Conservation (phyloP, 129 eudicot species). For the Helichrysum umbraculigerum region DNA sequence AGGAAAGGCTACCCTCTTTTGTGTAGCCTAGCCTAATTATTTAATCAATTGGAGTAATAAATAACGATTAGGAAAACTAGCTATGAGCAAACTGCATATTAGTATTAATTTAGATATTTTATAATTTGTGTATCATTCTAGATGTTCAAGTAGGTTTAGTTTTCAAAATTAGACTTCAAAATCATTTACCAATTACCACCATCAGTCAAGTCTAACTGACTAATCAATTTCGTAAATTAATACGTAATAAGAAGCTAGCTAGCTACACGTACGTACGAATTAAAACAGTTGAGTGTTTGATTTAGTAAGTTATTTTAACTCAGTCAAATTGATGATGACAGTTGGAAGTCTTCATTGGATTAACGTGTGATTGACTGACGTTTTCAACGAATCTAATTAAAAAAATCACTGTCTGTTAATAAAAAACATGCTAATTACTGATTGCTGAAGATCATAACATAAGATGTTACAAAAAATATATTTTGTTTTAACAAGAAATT, state of each 20-base stretch:
- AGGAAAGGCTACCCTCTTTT: conserved; percentile 12
- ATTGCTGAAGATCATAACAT: not conserved
- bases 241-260: too few species aligned
- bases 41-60: not conserved
- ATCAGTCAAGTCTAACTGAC: not conserved
- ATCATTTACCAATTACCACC: too few species aligned
- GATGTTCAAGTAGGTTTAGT: not conserved
- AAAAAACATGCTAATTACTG: not conserved
- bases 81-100: not conserved
- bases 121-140: not conserved
- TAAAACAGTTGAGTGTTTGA: not conserved
- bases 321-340: conserved; percentile 2
- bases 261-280: too few species aligned
- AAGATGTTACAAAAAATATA: not conserved
- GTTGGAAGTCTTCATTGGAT: not conserved
- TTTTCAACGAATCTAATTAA: not conserved
- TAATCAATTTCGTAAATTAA: too few species aligned
- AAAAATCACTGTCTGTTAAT: not conserved
- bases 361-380: not conserved
- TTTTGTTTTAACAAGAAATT: not conserved
- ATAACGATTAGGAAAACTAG: not conserved
- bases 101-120: conserved; percentile 19
- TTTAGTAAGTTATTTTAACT: not conserved
- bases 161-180: too few species aligned
- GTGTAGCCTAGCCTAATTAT: conserved; percentile 13